Percentiles rank a stretch among this genome's conserved stretches.
Evolutionary conservation across 1,284 basidiomycete species (phyloP).

Genomic region (Melampsora larici-populina): DNA sequence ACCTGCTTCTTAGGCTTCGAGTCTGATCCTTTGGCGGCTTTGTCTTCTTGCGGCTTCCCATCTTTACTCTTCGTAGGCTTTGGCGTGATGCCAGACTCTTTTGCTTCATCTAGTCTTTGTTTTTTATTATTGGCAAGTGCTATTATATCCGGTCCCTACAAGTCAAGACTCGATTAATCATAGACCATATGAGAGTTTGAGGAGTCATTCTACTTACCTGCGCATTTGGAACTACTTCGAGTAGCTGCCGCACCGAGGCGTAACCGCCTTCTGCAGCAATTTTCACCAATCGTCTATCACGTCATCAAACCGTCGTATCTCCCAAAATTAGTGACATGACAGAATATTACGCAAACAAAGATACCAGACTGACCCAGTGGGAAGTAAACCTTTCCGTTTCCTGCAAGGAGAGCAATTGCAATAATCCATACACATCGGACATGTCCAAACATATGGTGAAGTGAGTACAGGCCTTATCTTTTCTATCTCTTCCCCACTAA

Average conservation of each 20-base stretch:
- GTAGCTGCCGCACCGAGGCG: slow-evolving; percentile 34
- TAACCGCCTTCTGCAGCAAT: slow-evolving; percentile 23
- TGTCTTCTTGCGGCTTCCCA: slow-evolving; percentile 12
- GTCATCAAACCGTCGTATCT: background rate
- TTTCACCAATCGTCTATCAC: slow-evolving; percentile 25
- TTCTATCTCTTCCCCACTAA: slow-evolving; percentile 34
- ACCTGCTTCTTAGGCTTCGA: background rate
- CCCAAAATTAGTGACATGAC: background rate
- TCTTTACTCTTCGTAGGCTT: background rate
- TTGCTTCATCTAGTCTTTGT: background rate
- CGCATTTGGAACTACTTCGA: slow-evolving; percentile 33
- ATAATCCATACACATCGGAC: slow-evolving; percentile 42
- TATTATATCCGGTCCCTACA: slow-evolving; percentile 36
- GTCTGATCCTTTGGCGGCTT: background rate
- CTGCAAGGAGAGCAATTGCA: slow-evolving; percentile 42
- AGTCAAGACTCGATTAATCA: background rate
- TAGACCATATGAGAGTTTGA: background rate
- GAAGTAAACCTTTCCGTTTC: slow-evolving; percentile 39
- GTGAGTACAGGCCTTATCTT: slow-evolving; percentile 14
- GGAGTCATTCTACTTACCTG: slow-evolving; percentile 12
- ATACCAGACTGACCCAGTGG: slow-evolving; percentile 31
- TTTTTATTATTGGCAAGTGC: slow-evolving; percentile 20
- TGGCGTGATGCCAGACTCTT: background rate
- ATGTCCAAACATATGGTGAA: slow-evolving; percentile 26
- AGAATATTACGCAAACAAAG: background rate